These are phyloP conservation scores for Immersiporthe knoxdaviesiana DNA, from an alignment of 2,329 filamentous ascomycete genomes.

Conservation along the genomic window DNA sequence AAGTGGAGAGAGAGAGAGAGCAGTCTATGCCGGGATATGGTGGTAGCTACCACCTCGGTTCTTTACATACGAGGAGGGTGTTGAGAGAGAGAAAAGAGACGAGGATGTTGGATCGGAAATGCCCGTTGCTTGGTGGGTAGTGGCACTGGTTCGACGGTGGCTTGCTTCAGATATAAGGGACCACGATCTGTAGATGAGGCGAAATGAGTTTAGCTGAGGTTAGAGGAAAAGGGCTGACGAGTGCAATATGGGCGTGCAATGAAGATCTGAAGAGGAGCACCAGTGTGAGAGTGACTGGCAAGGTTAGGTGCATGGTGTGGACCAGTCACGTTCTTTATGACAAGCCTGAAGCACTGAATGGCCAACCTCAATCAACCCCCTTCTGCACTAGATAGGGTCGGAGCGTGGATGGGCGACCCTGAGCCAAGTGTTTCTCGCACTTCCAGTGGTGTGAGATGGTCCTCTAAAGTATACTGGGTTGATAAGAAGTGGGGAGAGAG, in stretches of 20 bases:
- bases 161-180: constrained; percentile 25
- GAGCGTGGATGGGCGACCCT: constrained; percentile 39
- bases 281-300: constrained; percentile 29
- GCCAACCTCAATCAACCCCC: constrained; percentile 36
- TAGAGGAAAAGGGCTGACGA: constrained; percentile 23
- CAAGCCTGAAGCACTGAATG: constrained; percentile 44
- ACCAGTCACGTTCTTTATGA: constrained; percentile 45
- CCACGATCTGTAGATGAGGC: constrained; percentile 32
- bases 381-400: constrained; percentile 41
- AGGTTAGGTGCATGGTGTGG: constrained; percentile 42
- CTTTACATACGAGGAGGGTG: constrained; percentile 10
- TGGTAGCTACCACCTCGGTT: constrained; percentile 14
- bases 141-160: constrained; percentile 22
- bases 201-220: constrained; percentile 38
- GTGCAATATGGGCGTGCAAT: constrained; percentile 25
- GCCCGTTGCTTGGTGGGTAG: constrained; percentile 31
- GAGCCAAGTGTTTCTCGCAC: constrained; percentile 36
- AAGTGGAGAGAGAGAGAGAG: constrained; percentile 7
- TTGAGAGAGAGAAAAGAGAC: neutral
- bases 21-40: neutral
- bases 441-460: constrained; percentile 25
- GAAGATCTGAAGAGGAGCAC: constrained; percentile 34
- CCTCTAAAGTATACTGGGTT: constrained; percentile 15
- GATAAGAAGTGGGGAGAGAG: constrained; percentile 8
- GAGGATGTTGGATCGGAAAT: constrained; percentile 11